A percentile compares a stretch with the other conserved stretches of the same genome.
These are phyloP conservation scores for Chenopodium quinoa DNA, from an alignment of 148 eudicot genomes.

Conservation along the genomic window DNA sequence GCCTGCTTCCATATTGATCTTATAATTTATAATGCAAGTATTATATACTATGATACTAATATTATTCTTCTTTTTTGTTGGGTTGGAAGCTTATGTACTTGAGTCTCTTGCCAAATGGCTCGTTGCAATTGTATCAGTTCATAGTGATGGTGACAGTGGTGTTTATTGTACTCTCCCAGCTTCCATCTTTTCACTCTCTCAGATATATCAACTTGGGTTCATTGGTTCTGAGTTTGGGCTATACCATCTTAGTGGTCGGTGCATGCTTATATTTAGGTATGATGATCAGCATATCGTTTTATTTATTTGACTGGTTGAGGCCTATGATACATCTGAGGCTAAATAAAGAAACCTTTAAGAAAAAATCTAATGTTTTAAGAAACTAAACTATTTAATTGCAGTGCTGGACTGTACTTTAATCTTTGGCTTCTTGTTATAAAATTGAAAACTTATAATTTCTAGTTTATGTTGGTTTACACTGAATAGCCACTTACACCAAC, in stretches of 20 bases:
- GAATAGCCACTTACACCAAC: neutral
- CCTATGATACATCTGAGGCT: too few relatives aligned
- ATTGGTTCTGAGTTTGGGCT: conserved; percentile 78
- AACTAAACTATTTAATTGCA: neutral
- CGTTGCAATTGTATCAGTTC: conserved; percentile 72
- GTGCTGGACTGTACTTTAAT: neutral
- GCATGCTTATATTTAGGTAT: conserved; percentile 83
- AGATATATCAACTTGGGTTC: conserved; percentile 83
- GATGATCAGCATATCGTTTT: neutral
- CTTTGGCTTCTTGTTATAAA: neutral
- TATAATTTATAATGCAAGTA: neutral
- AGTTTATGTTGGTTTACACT: neutral
- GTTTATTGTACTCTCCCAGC: conserved; percentile 76
- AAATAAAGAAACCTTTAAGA: too few relatives aligned
- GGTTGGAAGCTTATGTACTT: conserved; percentile 68
- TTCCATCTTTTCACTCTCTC: conserved; percentile 92
- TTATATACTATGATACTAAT: conserved; percentile 6
- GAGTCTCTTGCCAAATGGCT: conserved; percentile 50
- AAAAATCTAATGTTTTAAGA: neutral
- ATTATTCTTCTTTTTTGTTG: neutral
- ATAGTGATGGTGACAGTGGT: conserved; percentile 84
- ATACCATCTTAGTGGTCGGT: conserved; percentile 68
- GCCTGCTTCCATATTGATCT: neutral
- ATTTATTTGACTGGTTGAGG: neutral
- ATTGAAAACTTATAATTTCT: neutral